Percentiles rank a stretch among this genome's conserved stretches.
phyloP scores from a whole-genome alignment of 345 rosid genomes.

The Linum usitatissimum region DNA sequence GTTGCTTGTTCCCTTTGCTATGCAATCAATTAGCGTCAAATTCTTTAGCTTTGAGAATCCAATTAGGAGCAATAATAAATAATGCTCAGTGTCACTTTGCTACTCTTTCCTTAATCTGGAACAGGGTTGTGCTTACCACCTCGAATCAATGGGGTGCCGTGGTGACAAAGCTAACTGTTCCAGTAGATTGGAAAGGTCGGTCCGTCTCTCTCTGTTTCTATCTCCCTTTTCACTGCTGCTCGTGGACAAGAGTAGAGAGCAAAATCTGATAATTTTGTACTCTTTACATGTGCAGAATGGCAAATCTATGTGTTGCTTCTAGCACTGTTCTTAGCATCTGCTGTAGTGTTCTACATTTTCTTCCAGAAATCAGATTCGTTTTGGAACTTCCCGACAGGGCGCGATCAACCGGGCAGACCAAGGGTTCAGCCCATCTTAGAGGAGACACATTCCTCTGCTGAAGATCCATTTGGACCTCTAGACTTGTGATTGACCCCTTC shows the following conservation, averaged over 20 bases:
- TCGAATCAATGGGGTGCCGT: conserved; percentile 75
- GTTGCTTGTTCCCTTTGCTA: background rate
- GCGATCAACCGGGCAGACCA: conserved; percentile 40
- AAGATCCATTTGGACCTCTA: too few species aligned
- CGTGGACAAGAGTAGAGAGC: background rate
- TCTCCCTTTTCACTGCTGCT: background rate
- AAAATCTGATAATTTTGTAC: conserved; percentile 3
- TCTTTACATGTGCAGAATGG: conserved; percentile 54
- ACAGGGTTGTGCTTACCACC: conserved; percentile 71
- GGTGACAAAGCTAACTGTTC: conserved; percentile 74
- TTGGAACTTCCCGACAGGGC: conserved; percentile 62
- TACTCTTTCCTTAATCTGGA: background rate
- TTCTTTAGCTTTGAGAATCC: background rate
- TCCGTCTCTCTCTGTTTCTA: conserved; percentile 14
- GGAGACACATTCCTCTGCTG: conserved; percentile 36
- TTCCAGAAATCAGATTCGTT: conserved; percentile 80
- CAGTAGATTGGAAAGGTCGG: conserved; percentile 90
- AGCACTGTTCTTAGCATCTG: conserved; percentile 78
- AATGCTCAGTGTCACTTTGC: background rate
- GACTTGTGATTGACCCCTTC: background rate
- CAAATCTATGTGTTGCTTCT: conserved; percentile 68
- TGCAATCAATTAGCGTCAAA: background rate
- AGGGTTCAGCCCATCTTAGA: conserved; percentile 40
- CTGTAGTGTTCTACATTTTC: conserved; percentile 60
- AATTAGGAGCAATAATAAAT: background rate